These are phyloP conservation scores for Thecaphora thlaspeos DNA, from an alignment of 1,284 basidiomycete species.

Conservation along the genomic window DNA sequence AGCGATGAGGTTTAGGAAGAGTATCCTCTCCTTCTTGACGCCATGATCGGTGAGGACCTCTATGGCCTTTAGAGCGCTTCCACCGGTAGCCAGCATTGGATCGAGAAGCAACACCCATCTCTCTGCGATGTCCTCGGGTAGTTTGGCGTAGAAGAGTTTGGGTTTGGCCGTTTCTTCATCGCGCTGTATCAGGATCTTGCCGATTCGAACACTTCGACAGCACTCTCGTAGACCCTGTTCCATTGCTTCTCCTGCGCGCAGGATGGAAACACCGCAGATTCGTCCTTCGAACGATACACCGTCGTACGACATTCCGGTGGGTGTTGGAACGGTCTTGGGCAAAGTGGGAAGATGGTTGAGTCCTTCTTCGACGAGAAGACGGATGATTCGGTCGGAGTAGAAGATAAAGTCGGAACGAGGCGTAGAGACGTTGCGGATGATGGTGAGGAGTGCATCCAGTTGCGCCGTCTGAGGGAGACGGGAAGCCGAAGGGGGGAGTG, in stretches of 20 bases:
- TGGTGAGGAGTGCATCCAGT: slow-evolving; percentile 91
- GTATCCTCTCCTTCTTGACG: slow-evolving; percentile 75
- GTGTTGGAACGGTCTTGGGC: slow-evolving; percentile 46
- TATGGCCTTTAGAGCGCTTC: slow-evolving; percentile 95
- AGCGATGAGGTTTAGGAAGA: slow-evolving; percentile 94
- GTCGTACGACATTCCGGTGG: slow-evolving; percentile 69
- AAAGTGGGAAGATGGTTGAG: slow-evolving; percentile 81
- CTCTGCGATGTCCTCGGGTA: slow-evolving; percentile 86
- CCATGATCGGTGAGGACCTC: slow-evolving; percentile 85
- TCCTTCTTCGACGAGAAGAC: slow-evolving; percentile 68
- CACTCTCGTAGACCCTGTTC: slow-evolving; percentile 80
- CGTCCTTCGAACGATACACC: slow-evolving; percentile 53
- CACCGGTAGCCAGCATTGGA: slow-evolving; percentile 95
- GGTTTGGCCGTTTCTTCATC: slow-evolving; percentile 55
- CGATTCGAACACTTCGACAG: slow-evolving; percentile 62
- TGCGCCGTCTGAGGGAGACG: slow-evolving; percentile 73
- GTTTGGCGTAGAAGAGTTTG: slow-evolving; percentile 66
- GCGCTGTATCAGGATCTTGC: slow-evolving; percentile 60
- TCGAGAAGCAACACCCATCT: slow-evolving; percentile 93
- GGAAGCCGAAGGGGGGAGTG: slow-evolving; percentile 74
- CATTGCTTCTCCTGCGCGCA: slow-evolving; percentile 61
- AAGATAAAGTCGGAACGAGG: slow-evolving; percentile 89
- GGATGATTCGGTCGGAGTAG: slow-evolving; percentile 73
- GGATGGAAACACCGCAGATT: slow-evolving; percentile 53
- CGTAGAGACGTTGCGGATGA: slow-evolving; percentile 68